A percentile compares a stretch with the other conserved stretches of the same genome.
Evolutionary conservation across 768 basidiomycete species (phyloP).

Genomic region (Leccinum longicurvipes): DNA sequence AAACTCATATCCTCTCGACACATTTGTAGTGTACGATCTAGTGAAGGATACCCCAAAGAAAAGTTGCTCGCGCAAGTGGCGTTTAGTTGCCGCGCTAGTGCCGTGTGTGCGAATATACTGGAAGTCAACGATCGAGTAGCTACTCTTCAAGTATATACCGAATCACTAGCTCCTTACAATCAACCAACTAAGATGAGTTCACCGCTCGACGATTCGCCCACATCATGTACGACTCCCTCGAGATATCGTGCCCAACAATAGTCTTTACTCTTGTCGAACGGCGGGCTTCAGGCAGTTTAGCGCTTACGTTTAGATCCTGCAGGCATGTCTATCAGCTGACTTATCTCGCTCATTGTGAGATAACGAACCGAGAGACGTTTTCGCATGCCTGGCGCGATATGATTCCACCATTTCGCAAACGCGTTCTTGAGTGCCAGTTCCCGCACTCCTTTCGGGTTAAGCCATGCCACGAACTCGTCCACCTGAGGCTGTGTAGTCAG

Average conservation of each 20-base stretch:
- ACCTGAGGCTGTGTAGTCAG: slow-evolving; percentile 46
- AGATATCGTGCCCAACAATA: slow-evolving; percentile 55
- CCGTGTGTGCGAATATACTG: too few species aligned
- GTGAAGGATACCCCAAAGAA: too few species aligned
- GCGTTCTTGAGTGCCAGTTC: slow-evolving; percentile 77
- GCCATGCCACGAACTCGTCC: slow-evolving; percentile 81
- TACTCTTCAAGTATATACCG: too few species aligned
- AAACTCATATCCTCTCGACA: too few species aligned
- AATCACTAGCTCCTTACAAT: not conserved
- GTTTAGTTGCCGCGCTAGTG: too few species aligned
- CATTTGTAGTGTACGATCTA: too few species aligned
- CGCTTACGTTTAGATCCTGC: slow-evolving; percentile 67
- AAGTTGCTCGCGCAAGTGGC: too few species aligned
- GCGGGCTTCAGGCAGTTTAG: slow-evolving; percentile 74
- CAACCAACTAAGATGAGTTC: slow-evolving; percentile 28
- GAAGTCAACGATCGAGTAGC: too few species aligned
- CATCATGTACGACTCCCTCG: slow-evolving; percentile 81
- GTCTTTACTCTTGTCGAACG: slow-evolving; percentile 72
- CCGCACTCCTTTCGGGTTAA: slow-evolving; percentile 88
- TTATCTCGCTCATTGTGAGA: not conserved
- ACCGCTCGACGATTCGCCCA: slow-evolving; percentile 82
- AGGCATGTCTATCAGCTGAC: slow-evolving; percentile 9
- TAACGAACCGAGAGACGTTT: slow-evolving; percentile 68
- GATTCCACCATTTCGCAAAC: slow-evolving; percentile 80
- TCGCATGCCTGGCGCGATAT: slow-evolving; percentile 75